Percentiles rank a stretch among this genome's conserved stretches.
Evolutionary conservation across 768 basidiomycete genomes (phyloP).

Genomic region (Lanmaoa pseudosensibilis): DNA sequence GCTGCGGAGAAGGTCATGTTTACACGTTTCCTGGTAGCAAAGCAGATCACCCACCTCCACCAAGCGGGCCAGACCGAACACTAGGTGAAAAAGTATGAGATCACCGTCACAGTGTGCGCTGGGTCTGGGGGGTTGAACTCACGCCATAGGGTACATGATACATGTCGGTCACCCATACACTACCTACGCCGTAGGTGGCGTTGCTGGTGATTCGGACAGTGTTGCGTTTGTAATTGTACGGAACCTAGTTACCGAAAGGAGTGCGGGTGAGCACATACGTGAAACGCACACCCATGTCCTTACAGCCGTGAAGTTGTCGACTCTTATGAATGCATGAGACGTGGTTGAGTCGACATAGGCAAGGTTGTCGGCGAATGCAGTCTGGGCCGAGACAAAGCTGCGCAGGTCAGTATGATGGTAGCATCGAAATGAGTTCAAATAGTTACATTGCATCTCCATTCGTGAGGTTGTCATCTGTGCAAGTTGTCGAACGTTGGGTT

Average conservation of each 20-base stretch:
- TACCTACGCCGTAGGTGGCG: slow-evolving; percentile 56
- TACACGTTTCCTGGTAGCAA: neutral
- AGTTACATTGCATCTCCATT: slow-evolving; percentile 59
- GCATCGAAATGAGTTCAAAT: neutral
- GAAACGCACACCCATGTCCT: slow-evolving; percentile 9
- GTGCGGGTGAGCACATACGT: neutral
- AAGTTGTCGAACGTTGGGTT: neutral
- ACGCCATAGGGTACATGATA: slow-evolving; percentile 66
- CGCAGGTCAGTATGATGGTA: slow-evolving; percentile 4
- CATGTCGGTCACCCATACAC: slow-evolving; percentile 65
- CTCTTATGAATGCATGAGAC: slow-evolving; percentile 73
- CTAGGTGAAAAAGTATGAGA: slow-evolving; percentile 32
- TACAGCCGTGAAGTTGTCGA: slow-evolving; percentile 66
- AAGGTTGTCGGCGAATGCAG: slow-evolving; percentile 49
- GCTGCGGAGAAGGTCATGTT: slow-evolving; percentile 22
- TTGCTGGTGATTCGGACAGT: slow-evolving; percentile 62
- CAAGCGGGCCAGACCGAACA: slow-evolving; percentile 74
- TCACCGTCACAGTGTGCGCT: neutral
- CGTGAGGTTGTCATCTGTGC: slow-evolving; percentile 65
- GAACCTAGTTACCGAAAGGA: slow-evolving; percentile 18
- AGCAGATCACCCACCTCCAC: slow-evolving; percentile 36
- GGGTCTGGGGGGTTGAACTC: slow-evolving; percentile 23
- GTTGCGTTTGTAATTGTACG: slow-evolving; percentile 58
- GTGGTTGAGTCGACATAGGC: slow-evolving; percentile 62
- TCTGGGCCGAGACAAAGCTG: slow-evolving; percentile 48